Conservation (phyloP, 495 filamentous ascomycete genomes). For the Tuber umbilicatum region DNA sequence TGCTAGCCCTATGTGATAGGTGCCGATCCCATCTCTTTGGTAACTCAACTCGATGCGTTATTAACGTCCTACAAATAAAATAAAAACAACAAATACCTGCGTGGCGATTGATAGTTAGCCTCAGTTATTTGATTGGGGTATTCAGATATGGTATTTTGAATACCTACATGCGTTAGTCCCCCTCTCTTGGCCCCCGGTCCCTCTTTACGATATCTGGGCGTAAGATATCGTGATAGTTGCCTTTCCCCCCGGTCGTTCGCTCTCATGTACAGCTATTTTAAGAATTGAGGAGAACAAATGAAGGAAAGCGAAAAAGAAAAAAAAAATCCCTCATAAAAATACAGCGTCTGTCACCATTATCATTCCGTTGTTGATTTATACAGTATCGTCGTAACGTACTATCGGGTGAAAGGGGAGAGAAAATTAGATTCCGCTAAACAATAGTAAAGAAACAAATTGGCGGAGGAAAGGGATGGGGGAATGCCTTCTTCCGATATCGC, state of each 20-base stretch:
- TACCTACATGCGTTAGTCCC: not conserved
- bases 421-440: slow-evolving; percentile 15
- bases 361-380: slow-evolving; percentile 70
- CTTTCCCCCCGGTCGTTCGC: not conserved
- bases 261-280: not conserved
- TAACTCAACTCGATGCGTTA: not conserved
- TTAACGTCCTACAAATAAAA: not conserved
- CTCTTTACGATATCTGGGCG: not conserved
- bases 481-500: slow-evolving; percentile 90
- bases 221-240: not conserved
- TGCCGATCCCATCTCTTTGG: not conserved
- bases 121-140: not conserved
- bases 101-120: not conserved
- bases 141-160: not conserved
- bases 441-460: slow-evolving; percentile 11
- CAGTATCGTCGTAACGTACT: slow-evolving; percentile 97
- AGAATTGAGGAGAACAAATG: not conserved
- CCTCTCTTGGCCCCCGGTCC: not conserved
- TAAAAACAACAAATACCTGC: not conserved
- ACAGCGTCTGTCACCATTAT: slow-evolving; percentile 3
- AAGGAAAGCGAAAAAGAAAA: not conserved
- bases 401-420: slow-evolving; percentile 8
- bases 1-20: not conserved
- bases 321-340: not conserved
- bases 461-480: slow-evolving; percentile 17